Base-by-base conservation (phyloP, 2,329 filamentous ascomycete species). In the Coniochaeta sp. region DNA sequence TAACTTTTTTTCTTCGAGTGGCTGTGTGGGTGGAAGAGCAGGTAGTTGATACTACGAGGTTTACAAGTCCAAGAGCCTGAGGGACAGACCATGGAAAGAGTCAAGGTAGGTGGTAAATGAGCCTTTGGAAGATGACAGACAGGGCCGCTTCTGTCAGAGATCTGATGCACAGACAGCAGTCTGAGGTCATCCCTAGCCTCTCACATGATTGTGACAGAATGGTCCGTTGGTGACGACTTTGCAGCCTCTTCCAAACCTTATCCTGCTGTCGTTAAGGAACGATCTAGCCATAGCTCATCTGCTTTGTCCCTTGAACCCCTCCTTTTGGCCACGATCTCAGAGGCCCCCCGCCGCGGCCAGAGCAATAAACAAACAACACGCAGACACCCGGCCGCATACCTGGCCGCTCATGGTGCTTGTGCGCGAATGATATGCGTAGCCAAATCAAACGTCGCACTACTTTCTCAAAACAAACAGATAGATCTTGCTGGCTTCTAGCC, bases 151-250 rank as follows among this genome's bases (percentile, higher is more conserved):
- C 9, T 31, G 28, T 31, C 9, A 6, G 28, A 31, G 9, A 31
- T 6, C n/a, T 31, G 28, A 31, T 31, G 5, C 9, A 31, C 5
- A 31, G 28, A 31, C n/a, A 11, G 17, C 38, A n/a, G 38, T 6
- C 12, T 4, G 9, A 6, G 3, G 16, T 40, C 17, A n/a, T n/a
- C 54, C 9, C 31, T 57, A 38, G 54, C 54, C 12, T n/a, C 6
- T 57, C 54, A 57, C 54, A 57, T 57, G 54, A 57, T 6, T 16
- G 54, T 57, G 54, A 57, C 38, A 31, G 31, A 24, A 57, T 33
- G 54, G 54, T 57, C 54, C 14, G 54, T 57, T 57, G 54, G 54
- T 28, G 31, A 57, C 34, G 24, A 22, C 3, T 34, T n/a, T 36
- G 54, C 19, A 38, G 54, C 22, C 6, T 31, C 26, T 31, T 12